phyloP scores from a whole-genome alignment of 1,284 basidiomycete genomes.

The Malassezia restricta region DNA sequence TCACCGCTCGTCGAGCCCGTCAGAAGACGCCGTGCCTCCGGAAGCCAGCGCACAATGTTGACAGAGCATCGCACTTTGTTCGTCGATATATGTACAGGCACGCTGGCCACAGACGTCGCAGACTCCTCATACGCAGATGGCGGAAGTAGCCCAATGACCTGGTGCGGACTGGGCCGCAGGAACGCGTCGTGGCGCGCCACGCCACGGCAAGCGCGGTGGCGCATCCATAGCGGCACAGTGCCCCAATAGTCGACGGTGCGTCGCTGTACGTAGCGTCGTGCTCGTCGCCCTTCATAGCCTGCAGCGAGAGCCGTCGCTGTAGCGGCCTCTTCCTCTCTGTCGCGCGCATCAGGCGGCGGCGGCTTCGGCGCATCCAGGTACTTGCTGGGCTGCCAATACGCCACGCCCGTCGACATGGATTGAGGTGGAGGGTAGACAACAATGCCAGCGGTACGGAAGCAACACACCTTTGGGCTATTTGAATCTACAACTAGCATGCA shows the following conservation, averaged over 20 bases:
- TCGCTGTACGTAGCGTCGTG: constrained; percentile 80
- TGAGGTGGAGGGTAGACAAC: background rate
- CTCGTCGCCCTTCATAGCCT: constrained; percentile 55
- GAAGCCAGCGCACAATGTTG: constrained; percentile 90
- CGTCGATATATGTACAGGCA: constrained; percentile 92
- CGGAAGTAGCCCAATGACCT: constrained; percentile 56
- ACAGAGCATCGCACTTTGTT: constrained; percentile 97
- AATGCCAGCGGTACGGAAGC: background rate
- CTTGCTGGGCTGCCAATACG: constrained; percentile 19
- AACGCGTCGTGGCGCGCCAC: constrained; percentile 10
- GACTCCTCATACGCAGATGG: constrained; percentile 77
- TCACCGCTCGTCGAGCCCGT: constrained; percentile 94
- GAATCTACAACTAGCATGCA: background rate
- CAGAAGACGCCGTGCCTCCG: constrained; percentile 77
- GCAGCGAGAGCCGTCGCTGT: constrained; percentile 47
- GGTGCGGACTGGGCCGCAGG: constrained; percentile 27
- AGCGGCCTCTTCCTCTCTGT: constrained; percentile 64
- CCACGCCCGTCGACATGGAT: background rate
- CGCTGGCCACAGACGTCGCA: constrained; percentile 81
- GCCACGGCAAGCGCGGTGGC: constrained; percentile 1
- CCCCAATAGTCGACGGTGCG: constrained; percentile 90
- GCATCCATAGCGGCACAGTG: constrained; percentile 64
- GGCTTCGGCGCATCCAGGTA: constrained; percentile 54
- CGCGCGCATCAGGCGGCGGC: constrained; percentile 59
- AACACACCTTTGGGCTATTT: background rate